Base-by-base conservation (phyloP, 2,329 filamentous ascomycete species). In the Bipolaris zeicola region DNA sequence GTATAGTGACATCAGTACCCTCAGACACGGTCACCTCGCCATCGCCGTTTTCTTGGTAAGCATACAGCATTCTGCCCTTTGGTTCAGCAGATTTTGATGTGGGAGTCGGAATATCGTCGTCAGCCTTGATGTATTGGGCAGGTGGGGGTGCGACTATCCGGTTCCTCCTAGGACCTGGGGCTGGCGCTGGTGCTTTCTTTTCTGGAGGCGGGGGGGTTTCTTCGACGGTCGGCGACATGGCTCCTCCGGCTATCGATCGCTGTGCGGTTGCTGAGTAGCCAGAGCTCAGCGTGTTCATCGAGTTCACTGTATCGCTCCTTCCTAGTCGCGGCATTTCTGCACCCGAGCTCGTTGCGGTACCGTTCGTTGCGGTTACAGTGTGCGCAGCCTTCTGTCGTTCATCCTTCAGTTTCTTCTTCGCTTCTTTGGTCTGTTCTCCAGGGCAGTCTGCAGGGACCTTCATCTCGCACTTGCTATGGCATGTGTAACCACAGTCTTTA, bases 381-480 rank as follows among this genome's bases (percentile, higher is more conserved):
- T 89, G 90, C 11, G 93, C 89, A 4, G 88, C 83, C 57, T 90
- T 89, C 77, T 98, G 94, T 58, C 93, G 86, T 73, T 93, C 89
- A 39, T 85, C 84, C 77, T 98, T 98, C 39, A 96, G 83, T 69
- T 93, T 96, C 82, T 97, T 99, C 80, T 89, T 93, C 68, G 96
- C 93, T 61, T 98, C 95, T 77, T 98, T 99, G 61, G 83, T 89
- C 72, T 95, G 87, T 72, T 98, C 95, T 47, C 95, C 95, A 0
- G 95, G 95, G 71, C 95, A 99, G 72, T 96, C 91, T 6, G 95
- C 90, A 0, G 95, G 92, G 0, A 98, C 95, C 78, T 98, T 99
- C 89, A 99, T 95, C 80, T 99, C 92, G 75, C 95, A 99, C 79
- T 99, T 99, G 81, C 89, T 96, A 78, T 99, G 95, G 72, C 95